Base-by-base conservation (phyloP, 768 basidiomycete genomes). In the Boletus rubropictus region DNA sequence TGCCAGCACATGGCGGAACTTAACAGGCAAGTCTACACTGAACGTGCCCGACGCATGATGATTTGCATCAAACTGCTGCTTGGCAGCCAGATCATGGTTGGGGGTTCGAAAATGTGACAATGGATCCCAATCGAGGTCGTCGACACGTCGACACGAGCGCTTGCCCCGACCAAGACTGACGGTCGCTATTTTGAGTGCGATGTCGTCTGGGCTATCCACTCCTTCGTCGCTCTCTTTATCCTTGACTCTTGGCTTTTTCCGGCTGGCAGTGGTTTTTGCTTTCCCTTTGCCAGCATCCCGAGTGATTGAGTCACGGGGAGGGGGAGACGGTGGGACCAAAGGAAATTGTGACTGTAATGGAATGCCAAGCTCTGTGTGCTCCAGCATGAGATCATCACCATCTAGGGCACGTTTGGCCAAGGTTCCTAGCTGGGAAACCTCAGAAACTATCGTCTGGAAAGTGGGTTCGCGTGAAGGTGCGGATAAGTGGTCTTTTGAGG, bases 261-360 rank as follows among this genome's bases (percentile, higher is more conserved):
- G 68, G 47, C 58, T 44, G 20, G 51, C 45, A n/a, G 52, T 53
- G n/a, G 54, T 47, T 44, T 66, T 73, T 11, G 60, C 62, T 49
- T 70, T 77, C 31, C 63, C 68, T 56, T 73, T 78, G 21, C 66
- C 59, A 69, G 63, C 24, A 51, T 59, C 55, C 60, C 68, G 43
- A 42, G 47, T 42, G 61, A 52, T 51, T 20, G 60, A 51, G 31
- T 66, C 59, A 20, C 66, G 66, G 3, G 75, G 74, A 15, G 82
- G 80, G n/a, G 86, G 86, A 15, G 86, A 85, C 15, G 85, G 84
- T 7, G 84, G 82, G 43, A 86, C 61, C 39, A 86, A 73, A 22
- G 57, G 44, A 18, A 62, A 56, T 7, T 68, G 65, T 40, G 62
- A 39, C 31, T 46, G 43, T 7, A 18, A 7, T 11, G 52, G 37